phyloP scores from a whole-genome alignment of 2,329 filamentous ascomycete genomes.

The Corniculantispora saksenae region DNA sequence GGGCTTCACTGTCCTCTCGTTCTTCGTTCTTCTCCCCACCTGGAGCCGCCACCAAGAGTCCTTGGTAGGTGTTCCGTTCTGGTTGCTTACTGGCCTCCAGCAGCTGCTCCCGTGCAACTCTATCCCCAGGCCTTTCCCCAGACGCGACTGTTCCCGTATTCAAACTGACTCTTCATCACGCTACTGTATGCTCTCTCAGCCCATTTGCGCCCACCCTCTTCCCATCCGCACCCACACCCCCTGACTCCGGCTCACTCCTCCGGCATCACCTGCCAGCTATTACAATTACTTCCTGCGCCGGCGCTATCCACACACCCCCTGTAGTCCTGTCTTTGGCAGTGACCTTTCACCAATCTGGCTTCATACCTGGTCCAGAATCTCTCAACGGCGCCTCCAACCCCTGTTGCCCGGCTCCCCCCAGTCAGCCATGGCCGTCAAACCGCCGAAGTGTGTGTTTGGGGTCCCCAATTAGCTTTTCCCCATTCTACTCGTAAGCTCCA shows the following conservation, averaged over 20 bases:
- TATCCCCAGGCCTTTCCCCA: conserved; percentile 11
- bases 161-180: conserved; percentile 6
- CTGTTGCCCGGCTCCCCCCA: conserved; percentile 5
- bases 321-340: not conserved
- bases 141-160: conserved; percentile 1
- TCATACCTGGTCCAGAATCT: conserved; percentile 14
- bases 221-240: not conserved
- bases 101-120: not conserved
- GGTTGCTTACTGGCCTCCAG: not conserved
- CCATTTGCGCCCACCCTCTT: not conserved
- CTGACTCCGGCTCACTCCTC: not conserved
- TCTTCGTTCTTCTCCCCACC: not conserved
- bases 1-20: not conserved
- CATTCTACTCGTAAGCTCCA: not conserved
- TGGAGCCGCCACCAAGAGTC: conserved; percentile 6
- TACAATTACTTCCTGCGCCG: not conserved
- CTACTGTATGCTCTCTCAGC: not conserved
- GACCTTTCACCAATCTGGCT: not conserved
- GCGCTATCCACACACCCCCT: not conserved
- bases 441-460: conserved; percentile 19
- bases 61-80: not conserved
- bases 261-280: not conserved
- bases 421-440: conserved; percentile 19
- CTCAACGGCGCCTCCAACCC: conserved; percentile 11
- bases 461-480: conserved; percentile 7